These are phyloP conservation scores for Psilocybe sp. DNA, from an alignment of 768 basidiomycete species.

Conservation along the genomic window DNA sequence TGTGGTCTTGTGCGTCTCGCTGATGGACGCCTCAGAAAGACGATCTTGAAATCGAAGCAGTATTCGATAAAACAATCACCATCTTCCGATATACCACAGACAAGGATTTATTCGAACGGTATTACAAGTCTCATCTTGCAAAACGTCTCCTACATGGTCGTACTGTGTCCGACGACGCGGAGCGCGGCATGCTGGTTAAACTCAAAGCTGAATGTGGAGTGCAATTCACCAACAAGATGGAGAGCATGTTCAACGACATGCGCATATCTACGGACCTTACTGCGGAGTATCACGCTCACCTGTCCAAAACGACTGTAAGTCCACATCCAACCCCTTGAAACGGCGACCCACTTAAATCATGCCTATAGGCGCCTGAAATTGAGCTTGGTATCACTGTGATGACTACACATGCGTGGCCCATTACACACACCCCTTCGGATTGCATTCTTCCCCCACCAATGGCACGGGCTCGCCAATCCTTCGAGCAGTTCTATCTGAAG, in stretches of 20 bases:
- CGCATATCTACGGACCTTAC: slow-evolving; percentile 82
- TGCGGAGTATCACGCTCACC: slow-evolving; percentile 62
- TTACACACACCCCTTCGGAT: slow-evolving; percentile 56
- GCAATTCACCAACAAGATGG: slow-evolving; percentile 96
- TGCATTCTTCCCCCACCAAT: slow-evolving; percentile 72
- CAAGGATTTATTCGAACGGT: slow-evolving; percentile 97
- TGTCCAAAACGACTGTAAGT: slow-evolving; percentile 62
- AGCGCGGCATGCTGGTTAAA: slow-evolving; percentile 95
- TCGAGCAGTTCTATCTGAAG: slow-evolving; percentile 86
- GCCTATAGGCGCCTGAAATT: slow-evolving; percentile 62
- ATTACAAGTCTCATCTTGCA: slow-evolving; percentile 95
- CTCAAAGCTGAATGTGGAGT: slow-evolving; percentile 95
- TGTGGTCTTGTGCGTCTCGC: not conserved
- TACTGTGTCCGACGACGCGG: slow-evolving; percentile 95
- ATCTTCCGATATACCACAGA: slow-evolving; percentile 93
- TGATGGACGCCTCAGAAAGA: slow-evolving; percentile 68
- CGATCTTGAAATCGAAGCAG: slow-evolving; percentile 83
- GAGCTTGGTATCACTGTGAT: slow-evolving; percentile 89
- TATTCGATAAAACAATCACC: slow-evolving; percentile 94
- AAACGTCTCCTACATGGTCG: slow-evolving; percentile 84
- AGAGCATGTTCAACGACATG: slow-evolving; percentile 99
- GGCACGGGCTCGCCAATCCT: slow-evolving; percentile 64
- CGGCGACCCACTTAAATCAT: slow-evolving; percentile 6
- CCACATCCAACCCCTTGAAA: not conserved
- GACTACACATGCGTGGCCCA: slow-evolving; percentile 97